These are phyloP conservation scores for Pinus albicaulis DNA, from an alignment of 75 land plant genomes.

Conservation along the genomic window DNA sequence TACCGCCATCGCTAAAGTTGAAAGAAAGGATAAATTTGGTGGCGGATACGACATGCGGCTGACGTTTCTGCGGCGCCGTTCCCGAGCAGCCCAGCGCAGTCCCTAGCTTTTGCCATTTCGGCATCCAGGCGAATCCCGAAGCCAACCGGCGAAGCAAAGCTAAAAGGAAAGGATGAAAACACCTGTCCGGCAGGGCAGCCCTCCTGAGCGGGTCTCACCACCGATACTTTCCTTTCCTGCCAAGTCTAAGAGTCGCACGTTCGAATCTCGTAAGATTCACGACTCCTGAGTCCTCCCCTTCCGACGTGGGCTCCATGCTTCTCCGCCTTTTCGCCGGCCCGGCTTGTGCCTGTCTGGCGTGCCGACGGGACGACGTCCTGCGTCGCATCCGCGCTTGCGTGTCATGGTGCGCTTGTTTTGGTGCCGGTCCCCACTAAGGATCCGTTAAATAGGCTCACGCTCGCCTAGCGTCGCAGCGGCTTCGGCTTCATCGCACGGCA, in stretches of 20 bases:
- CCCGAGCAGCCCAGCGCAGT: neutral
- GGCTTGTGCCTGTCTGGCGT: neutral
- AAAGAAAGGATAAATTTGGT: neutral
- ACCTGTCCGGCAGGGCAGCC: neutral
- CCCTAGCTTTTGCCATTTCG: neutral
- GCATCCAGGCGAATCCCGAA: neutral
- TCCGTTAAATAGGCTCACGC: too few species aligned
- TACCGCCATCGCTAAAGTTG: neutral
- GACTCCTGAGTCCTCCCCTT: neutral
- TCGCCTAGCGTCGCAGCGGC: too few species aligned
- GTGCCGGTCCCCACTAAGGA: too few species aligned
- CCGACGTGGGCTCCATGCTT: neutral
- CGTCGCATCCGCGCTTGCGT: neutral
- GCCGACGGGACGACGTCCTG: neutral
- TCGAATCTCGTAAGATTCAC: neutral
- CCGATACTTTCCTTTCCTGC: conserved; percentile 7
- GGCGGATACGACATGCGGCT: conserved; percentile 5
- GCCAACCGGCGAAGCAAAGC: neutral
- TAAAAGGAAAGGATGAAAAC: neutral
- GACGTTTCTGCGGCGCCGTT: conserved; percentile 8
- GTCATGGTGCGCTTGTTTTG: neutral
- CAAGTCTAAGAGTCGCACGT: conserved; percentile 6
- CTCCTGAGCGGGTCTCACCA: neutral
- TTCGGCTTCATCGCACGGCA: too few species aligned
- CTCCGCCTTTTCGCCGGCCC: neutral